Evolutionary conservation across 768 basidiomycete species (phyloP).

Genomic region (Russula sp.): DNA sequence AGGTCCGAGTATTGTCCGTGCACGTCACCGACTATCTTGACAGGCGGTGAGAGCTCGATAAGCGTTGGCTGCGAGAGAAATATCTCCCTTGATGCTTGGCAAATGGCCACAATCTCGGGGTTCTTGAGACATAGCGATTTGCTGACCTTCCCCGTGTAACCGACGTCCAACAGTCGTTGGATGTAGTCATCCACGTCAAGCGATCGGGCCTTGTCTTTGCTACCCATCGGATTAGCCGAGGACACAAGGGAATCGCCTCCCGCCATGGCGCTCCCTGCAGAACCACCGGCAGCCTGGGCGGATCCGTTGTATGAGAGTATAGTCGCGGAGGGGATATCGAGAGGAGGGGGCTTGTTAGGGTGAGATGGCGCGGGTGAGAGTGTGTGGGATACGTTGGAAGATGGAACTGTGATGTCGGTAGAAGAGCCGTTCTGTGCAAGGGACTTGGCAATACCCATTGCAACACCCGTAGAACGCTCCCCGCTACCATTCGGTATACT

Average conservation of each 20-base stretch:
- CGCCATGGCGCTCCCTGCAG: slow-evolving; percentile 44
- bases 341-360: slow-evolving; percentile 48
- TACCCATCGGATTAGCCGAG: slow-evolving; percentile 37
- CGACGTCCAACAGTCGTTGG: slow-evolving; percentile 89
- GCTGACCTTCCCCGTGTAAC: slow-evolving; percentile 97
- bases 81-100: slow-evolving; percentile 92
- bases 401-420: slow-evolving; percentile 41
- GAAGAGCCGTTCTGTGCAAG: slow-evolving; percentile 34
- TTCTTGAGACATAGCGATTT: slow-evolving; percentile 96
- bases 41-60: slow-evolving; percentile 94
- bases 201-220: slow-evolving; percentile 60
- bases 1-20: slow-evolving; percentile 99
- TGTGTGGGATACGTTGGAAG: slow-evolving; percentile 34
- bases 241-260: slow-evolving; percentile 39
- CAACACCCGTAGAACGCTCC: slow-evolving; percentile 37
- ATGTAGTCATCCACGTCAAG: slow-evolving; percentile 99
- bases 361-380: slow-evolving; percentile 33
- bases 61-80: slow-evolving; percentile 96
- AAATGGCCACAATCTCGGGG: slow-evolving; percentile 90
- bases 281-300: slow-evolving; percentile 46
- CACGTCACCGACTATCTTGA: slow-evolving; percentile 99
- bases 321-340: slow-evolving; percentile 80
- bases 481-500: slow-evolving; percentile 44
- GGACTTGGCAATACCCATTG: slow-evolving; percentile 24
- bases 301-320: slow-evolving; percentile 67